Evolutionary conservation across 2,329 filamentous ascomycete genomes (phyloP), one percentile per base, ranked within the genome.

Genomic region (Alternaria ventricosa): DNA sequence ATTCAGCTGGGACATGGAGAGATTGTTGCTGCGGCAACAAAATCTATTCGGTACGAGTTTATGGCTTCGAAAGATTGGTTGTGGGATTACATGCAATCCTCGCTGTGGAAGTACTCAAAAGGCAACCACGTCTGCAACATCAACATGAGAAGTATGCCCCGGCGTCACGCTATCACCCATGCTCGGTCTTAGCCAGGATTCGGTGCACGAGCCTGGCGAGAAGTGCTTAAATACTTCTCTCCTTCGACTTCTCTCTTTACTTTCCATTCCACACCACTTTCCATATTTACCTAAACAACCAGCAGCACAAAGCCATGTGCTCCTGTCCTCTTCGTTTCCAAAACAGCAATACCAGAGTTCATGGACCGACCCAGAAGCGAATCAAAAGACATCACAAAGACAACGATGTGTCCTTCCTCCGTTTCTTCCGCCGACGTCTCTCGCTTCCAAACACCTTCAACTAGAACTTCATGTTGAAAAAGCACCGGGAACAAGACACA

Each of bases 1-100:
- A n/a, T n/a, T n/a, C n/a, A n/a, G n/a, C n/a, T n/a, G n/a, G n/a
- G n/a, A n/a, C 30, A 33, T 33, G 6, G 30, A 15, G 30, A 41
- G 15, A 41, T 18, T 3, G 8, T 41, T 10, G 3, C 8, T 41
- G 33, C 15, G 33, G 15, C 8, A 41, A 18, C 6, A 10, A 41
- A 18, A 41, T 3, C 8, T 0, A 10, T 0, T 18, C 8, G 0
- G 1, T 6, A 5, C 0, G 2, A 3, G 2, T 18, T n/a, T 0
- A 41, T 41, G 33, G 15, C 9, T 41, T 10, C 8, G 8, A 41
- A 41, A 41, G 33, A 41, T 18, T 41, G 33, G 33, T 41, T 41
- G 15, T 18, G 8, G 15, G 4, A 10, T 6, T 10, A 18, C 33
- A 18, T 18, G 15, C n/a, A 15, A 41, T 10, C 9, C 33, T 41